Percentiles rank a stretch among this genome's conserved stretches.
Evolutionary conservation across 139 green algal genomes (phyloP).

Genomic region (Auxenochlorella pyrenoidosa): DNA sequence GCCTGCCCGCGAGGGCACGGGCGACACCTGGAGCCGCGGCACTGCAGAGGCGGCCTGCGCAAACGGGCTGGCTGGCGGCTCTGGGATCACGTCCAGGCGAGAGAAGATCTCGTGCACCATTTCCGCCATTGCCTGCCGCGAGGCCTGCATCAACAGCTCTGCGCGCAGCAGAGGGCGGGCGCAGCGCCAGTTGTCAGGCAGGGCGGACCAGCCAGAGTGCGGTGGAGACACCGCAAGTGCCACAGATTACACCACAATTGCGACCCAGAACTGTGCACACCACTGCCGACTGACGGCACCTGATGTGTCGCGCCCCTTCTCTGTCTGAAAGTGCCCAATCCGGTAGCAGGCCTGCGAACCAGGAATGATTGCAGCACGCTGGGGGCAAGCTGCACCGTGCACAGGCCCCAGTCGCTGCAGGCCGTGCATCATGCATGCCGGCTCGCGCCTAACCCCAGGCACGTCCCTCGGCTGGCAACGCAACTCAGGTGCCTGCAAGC

Average conservation of each 20-base stretch:
- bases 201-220: neutral
- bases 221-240: too few species aligned
- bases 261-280: too few species aligned
- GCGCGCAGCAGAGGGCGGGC: neutral
- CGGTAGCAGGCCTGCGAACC: constrained; percentile 76
- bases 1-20: neutral
- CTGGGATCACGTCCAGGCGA: constrained; percentile 49
- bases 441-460: too few species aligned
- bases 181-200: neutral
- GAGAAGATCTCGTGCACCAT: constrained; percentile 70
- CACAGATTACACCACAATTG: too few species aligned
- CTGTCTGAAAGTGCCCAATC: constrained; percentile 81
- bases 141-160: constrained; percentile 76
- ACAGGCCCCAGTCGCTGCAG: neutral
- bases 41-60: neutral
- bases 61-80: constrained; percentile 20
- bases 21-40: constrained; percentile 30
- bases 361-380: neutral
- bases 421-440: neutral
- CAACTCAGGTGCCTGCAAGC: neutral
- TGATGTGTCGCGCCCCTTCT: constrained; percentile 56
- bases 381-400: neutral
- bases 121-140: constrained; percentile 65
- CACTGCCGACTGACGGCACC: neutral
- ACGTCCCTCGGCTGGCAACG: too few species aligned